These are phyloP conservation scores for Kandelia obovata DNA, from an alignment of 345 rosid genomes.

Conservation along the genomic window DNA sequence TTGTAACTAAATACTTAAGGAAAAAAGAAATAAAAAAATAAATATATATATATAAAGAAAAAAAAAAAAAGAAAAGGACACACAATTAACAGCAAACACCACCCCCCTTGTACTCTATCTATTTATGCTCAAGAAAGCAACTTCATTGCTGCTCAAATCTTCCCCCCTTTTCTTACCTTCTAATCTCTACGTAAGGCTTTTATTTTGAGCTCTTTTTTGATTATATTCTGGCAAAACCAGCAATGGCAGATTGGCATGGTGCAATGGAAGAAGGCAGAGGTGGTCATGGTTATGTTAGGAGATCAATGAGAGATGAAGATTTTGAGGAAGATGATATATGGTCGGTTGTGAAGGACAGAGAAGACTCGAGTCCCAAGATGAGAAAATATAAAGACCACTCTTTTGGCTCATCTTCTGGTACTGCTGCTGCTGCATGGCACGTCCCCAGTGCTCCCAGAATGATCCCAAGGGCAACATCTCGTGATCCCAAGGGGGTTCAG, in stretches of 20 bases:
- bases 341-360: constrained; percentile 42
- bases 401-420: constrained; percentile 6
- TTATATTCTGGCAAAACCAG: constrained; percentile 6
- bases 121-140: constrained; percentile 19
- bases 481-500: constrained; percentile 30
- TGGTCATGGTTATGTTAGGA: constrained; percentile 17
- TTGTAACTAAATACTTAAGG: constrained; percentile 5
- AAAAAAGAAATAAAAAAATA: constrained; percentile 2
- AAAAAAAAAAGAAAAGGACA: neutral
- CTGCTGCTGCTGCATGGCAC: constrained; percentile 45
- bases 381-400: constrained; percentile 34
- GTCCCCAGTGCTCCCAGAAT: constrained; percentile 36
- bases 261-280: constrained; percentile 21
- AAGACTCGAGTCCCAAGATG: constrained; percentile 37
- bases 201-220: neutral
- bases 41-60: neutral
- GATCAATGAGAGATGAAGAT: constrained; percentile 45
- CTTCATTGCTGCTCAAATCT: constrained; percentile 9
- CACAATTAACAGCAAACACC: neutral
- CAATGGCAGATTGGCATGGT: constrained; percentile 41
- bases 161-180: constrained; percentile 1
- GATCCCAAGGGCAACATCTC: constrained; percentile 28
- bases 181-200: neutral
- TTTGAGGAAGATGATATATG: constrained; percentile 77
- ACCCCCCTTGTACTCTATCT: constrained; percentile 10